Conservation (phyloP, 2,329 filamentous ascomycete species). For the Orbilia brochopaga region DNA sequence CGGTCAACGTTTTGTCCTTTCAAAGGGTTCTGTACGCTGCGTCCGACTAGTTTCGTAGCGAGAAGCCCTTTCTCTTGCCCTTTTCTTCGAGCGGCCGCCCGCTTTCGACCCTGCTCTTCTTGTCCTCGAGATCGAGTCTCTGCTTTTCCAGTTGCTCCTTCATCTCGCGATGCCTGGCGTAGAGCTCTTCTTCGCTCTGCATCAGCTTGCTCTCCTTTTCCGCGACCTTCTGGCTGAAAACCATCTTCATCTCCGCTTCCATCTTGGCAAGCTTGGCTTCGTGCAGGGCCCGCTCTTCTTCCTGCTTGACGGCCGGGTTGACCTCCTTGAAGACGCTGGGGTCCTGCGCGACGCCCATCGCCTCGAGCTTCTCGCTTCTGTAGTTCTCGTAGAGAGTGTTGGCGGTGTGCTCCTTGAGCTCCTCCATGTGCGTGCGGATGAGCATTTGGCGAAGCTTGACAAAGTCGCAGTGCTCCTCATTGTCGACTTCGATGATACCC, state of each 20-base stretch:
- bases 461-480: slow-evolving; percentile 99
- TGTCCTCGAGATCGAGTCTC: slow-evolving; percentile 93
- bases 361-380: slow-evolving; percentile 97
- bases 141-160: slow-evolving; percentile 98
- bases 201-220: slow-evolving; percentile 99
- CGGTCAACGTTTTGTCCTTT: slow-evolving; percentile 25
- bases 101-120: slow-evolving; percentile 94
- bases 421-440: slow-evolving; percentile 99
- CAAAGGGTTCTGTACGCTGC: slow-evolving; percentile 47
- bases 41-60: slow-evolving; percentile 74
- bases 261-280: slow-evolving; percentile 99
- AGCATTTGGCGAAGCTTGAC: slow-evolving; percentile 99
- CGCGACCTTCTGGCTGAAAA: slow-evolving; percentile 99
- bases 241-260: slow-evolving; percentile 99
- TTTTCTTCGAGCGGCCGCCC: slow-evolving; percentile 96
- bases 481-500: slow-evolving; percentile 99
- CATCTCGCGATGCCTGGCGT: slow-evolving; percentile 98
- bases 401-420: slow-evolving; percentile 99
- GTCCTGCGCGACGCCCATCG: slow-evolving; percentile 98
- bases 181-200: slow-evolving; percentile 98
- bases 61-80: slow-evolving; percentile 99
- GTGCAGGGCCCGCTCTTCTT: slow-evolving; percentile 96
- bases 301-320: slow-evolving; percentile 99
- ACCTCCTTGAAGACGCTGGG: slow-evolving; percentile 99
- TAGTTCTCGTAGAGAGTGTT: slow-evolving; percentile 99